Evolutionary conservation across 345 rosid genomes (phyloP).

Genomic region (Corymbia maculata): DNA sequence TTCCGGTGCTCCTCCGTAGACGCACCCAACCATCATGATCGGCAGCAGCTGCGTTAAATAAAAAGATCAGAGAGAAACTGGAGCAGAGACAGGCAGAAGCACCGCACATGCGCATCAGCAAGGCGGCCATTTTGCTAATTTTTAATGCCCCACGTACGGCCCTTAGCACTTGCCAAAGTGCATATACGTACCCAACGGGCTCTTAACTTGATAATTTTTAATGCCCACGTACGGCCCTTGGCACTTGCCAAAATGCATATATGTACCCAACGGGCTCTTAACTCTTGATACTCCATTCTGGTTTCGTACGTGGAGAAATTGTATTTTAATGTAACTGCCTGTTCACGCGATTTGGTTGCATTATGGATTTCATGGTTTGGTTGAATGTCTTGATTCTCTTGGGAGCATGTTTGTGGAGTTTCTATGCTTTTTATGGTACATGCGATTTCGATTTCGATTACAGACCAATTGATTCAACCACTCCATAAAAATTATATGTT

Average conservation of each 20-base stretch:
- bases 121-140: background rate
- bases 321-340: accelerated
- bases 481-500: accelerated
- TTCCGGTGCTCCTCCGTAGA: background rate
- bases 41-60: background rate
- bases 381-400: background rate
- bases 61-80: background rate
- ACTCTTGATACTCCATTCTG: background rate
- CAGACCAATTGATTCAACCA: accelerated
- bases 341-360: background rate
- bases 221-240: background rate
- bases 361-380: background rate
- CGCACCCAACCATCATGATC: background rate
- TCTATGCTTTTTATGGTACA: background rate
- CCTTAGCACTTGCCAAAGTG: background rate
- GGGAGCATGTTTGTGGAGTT: accelerated
- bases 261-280: background rate
- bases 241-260: background rate
- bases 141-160: background rate
- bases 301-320: background rate
- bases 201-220: background rate
- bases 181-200: background rate
- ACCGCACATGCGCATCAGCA: background rate
- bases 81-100: background rate
- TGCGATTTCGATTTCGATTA: accelerated